Base-by-base conservation (phyloP, 23 red algal genomes). In the Rhodosorus marinus region DNA sequence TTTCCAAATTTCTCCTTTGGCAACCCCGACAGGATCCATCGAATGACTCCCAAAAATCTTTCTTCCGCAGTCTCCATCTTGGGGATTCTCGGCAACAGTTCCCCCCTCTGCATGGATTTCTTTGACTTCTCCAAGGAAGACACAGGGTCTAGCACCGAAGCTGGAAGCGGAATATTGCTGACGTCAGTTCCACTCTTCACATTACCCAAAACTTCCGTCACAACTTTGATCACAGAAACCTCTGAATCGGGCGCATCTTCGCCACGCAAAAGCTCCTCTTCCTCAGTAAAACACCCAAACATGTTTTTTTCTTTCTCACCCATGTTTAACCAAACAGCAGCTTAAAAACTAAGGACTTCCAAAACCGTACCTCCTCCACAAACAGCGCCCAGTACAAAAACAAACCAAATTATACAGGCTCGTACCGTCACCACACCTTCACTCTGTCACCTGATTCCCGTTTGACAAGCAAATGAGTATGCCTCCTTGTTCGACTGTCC, bases 61-160 rank as follows among this genome's bases (percentile, higher is more conserved):
- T 76, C 54, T 20, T 58, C 52, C 2, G 87, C 45, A 17, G 69
- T 69, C 23, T 47, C 43, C 5, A 47, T n/a, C 28, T 4, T 28
- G 27, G 52, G 56, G 29, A 92, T 58, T 24, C 81, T 73, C 33
- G 64, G 87, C 22, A 94, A 49, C 14, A 94, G 36, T 50, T 94
- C 87, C 43, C 87, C 87, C 46, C 76, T 52, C 43, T 81, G 87
- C 76, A 94, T 83, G 46, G 73, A 68, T 46, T 73, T 76, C 20
- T 69, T 70, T 7, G 59, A 60, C 62, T 94, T 94, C 53, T 94
- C 87, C 31, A 76, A 57, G 41, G 87, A 57, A 9, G 76, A 83
- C 29, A 94, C 60, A 46, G 87, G 87, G 43, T 83, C 76, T 14
- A 94, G 76, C 41, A 94, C 54, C 53, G 46, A 75, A 33, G 87